Evolutionary conservation across 1,139 yeast genomes (phyloP).

Genomic region (Kurtzmaniella quercitrusa): DNA sequence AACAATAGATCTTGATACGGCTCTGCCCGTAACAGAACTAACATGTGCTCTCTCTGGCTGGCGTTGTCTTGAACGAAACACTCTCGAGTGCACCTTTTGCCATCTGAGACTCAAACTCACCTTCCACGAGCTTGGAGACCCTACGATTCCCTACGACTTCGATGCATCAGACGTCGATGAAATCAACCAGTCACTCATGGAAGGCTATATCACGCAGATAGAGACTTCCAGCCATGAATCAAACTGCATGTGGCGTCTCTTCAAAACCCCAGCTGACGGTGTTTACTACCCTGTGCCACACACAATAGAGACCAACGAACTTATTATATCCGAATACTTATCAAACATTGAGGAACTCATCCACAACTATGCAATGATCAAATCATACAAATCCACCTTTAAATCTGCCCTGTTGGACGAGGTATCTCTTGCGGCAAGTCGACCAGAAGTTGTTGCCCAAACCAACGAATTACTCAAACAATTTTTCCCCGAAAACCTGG

Average conservation of each 20-base stretch:
- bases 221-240: slow-evolving; percentile 22
- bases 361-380: slow-evolving; percentile 17
- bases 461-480: slow-evolving; percentile 30
- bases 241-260: slow-evolving; percentile 35
- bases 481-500: slow-evolving; percentile 31
- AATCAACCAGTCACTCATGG: slow-evolving; percentile 21
- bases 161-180: slow-evolving; percentile 20
- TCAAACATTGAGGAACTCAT: slow-evolving; percentile 23
- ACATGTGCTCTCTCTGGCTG: slow-evolving; percentile 41
- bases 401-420: slow-evolving; percentile 6
- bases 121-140: slow-evolving; percentile 16
- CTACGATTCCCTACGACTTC: slow-evolving; percentile 13
- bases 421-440: slow-evolving; percentile 1
- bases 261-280: slow-evolving; percentile 32
- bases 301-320: slow-evolving; percentile 26
- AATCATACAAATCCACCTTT: background rate
- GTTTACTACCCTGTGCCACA: slow-evolving; percentile 35
- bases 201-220: slow-evolving; percentile 23
- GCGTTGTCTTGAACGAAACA: slow-evolving; percentile 34
- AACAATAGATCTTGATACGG: slow-evolving; percentile 3
- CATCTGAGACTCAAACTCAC: slow-evolving; percentile 24
- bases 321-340: slow-evolving; percentile 25
- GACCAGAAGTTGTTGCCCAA: slow-evolving; percentile 14
- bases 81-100: slow-evolving; percentile 33
- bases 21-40: slow-evolving; percentile 24